Percentiles rank a stretch among this genome's conserved stretches.
Conservation (phyloP, 768 basidiomycete genomes). For the Candolleomyces efflorescens region DNA sequence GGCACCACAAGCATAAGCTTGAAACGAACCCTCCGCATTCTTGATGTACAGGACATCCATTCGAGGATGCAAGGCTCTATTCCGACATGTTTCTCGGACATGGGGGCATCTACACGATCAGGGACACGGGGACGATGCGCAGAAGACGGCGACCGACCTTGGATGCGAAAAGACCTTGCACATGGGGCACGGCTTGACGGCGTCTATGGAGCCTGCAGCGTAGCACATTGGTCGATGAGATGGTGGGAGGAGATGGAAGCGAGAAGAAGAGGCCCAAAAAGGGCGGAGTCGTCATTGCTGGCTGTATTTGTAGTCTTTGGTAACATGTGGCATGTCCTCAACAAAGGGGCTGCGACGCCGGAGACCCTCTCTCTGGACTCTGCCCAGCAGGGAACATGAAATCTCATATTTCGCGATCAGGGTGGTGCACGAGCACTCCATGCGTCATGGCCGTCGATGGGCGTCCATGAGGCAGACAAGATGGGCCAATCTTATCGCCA, state of each 20-base stretch:
- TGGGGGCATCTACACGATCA: conserved; percentile 64
- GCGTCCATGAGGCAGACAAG: conserved; percentile 9
- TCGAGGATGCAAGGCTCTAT: conserved; percentile 68
- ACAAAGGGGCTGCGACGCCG: background rate
- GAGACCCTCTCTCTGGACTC: background rate
- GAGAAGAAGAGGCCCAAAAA: conserved; percentile 7
- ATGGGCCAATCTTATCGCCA: conserved; percentile 8
- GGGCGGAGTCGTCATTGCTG: background rate
- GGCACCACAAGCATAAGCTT: conserved; percentile 11
- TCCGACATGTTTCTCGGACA: conserved; percentile 68
- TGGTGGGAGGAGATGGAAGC: conserved; percentile 18
- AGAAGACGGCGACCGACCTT: conserved; percentile 37
- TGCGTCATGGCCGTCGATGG: background rate
- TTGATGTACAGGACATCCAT: conserved; percentile 75
- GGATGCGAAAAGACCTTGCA: conserved; percentile 76
- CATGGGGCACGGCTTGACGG: conserved; percentile 71
- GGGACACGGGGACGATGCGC: conserved; percentile 14
- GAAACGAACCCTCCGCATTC: conserved; percentile 76
- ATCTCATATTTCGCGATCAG: background rate
- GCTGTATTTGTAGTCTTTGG: conserved; percentile 2
- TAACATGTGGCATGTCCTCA: background rate
- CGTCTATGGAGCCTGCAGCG: conserved; percentile 61
- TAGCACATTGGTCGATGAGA: conserved; percentile 60
- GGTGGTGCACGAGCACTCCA: background rate
- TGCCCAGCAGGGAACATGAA: background rate